Percentiles rank a stretch among this genome's conserved stretches.
phyloP scores from a whole-genome alignment of 768 basidiomycete genomes.

The Tricholoma saponaceum region DNA sequence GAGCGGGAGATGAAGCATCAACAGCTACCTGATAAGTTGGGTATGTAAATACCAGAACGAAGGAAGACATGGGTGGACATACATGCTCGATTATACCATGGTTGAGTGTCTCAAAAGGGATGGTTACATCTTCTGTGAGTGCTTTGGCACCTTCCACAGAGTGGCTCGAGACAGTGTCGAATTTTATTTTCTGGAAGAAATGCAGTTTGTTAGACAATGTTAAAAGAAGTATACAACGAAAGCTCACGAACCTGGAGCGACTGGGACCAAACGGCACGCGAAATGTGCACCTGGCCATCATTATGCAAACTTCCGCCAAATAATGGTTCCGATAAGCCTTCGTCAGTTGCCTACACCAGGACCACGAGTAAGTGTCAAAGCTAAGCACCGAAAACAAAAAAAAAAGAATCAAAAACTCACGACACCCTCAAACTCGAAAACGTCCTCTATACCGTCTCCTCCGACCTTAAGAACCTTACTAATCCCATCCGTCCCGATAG shows the following conservation, averaged over 20 bases:
- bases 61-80: conserved; percentile 15
- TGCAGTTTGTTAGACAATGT: not conserved
- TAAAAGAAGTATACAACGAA: not conserved
- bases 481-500: conserved; percentile 48
- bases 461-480: conserved; percentile 52
- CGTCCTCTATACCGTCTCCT: conserved; percentile 34
- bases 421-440: conserved; percentile 56
- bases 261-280: conserved; percentile 34
- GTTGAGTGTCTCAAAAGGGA: conserved; percentile 59
- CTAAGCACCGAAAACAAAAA: not conserved
- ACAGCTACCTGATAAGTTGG: conserved; percentile 46
- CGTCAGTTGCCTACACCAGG: conserved; percentile 12
- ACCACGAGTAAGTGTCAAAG: not conserved
- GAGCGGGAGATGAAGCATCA: conserved; percentile 26
- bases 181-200: conserved; percentile 32
- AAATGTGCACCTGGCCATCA: conserved; percentile 49
- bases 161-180: conserved; percentile 47
- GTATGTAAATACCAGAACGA: conserved; percentile 23
- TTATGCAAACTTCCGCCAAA: conserved; percentile 56
- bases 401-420: conserved; percentile 36
- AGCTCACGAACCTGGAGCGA: not conserved
- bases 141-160: conserved; percentile 44
- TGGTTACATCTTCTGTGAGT: conserved; percentile 45
- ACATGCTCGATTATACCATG: conserved; percentile 74
- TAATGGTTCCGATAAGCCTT: conserved; percentile 40